Conservation (phyloP, 2,329 filamentous ascomycete species). For the Leptosphaerulina australis region DNA sequence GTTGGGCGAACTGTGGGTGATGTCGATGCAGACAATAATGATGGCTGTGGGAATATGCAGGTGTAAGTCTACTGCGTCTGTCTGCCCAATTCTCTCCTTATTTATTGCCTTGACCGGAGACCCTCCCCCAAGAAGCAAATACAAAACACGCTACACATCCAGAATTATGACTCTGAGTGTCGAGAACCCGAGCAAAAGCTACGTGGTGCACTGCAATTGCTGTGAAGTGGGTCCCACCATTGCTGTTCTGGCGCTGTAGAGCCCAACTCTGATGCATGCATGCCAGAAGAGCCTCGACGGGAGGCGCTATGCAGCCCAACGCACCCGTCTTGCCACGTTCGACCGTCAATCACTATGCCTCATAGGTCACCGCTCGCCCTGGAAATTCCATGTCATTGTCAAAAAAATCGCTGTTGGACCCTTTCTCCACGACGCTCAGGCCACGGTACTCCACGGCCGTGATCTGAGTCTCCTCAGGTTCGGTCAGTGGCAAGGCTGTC, state of each 20-base stretch:
- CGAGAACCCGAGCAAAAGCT: slow-evolving; percentile 10
- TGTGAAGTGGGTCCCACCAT: slow-evolving; percentile 8
- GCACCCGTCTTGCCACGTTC: slow-evolving; percentile 15
- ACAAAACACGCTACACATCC: slow-evolving; percentile 3
- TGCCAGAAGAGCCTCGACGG: slow-evolving; percentile 25
- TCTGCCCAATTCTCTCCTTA: slow-evolving; percentile 11
- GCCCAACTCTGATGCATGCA: slow-evolving; percentile 22
- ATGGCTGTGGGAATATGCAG: slow-evolving; percentile 12
- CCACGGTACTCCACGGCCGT: slow-evolving; percentile 17
- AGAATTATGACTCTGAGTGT: slow-evolving; percentile 8
- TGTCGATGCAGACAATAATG: slow-evolving; percentile 18
- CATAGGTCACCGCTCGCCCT: slow-evolving; percentile 6
- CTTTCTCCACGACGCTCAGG: slow-evolving; percentile 12
- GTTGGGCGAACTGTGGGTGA: slow-evolving; percentile 23
- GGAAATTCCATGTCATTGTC: slow-evolving; percentile 4
- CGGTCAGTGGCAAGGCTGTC: not conserved
- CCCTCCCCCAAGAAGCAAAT: slow-evolving; percentile 1
- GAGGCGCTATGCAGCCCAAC: slow-evolving; percentile 30
- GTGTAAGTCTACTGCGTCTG: slow-evolving; percentile 12
- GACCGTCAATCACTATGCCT: not conserved
- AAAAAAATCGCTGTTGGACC: slow-evolving; percentile 2
- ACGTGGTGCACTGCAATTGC: slow-evolving; percentile 30
- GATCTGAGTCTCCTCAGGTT: slow-evolving; percentile 11
- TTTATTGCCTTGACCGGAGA: slow-evolving; percentile 12
- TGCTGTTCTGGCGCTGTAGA: slow-evolving; percentile 13